Evolutionary conservation across 495 filamentous ascomycete genomes (phyloP), one percentile per base, ranked within the genome.

Genomic region (Aspergillus avenaceus): DNA sequence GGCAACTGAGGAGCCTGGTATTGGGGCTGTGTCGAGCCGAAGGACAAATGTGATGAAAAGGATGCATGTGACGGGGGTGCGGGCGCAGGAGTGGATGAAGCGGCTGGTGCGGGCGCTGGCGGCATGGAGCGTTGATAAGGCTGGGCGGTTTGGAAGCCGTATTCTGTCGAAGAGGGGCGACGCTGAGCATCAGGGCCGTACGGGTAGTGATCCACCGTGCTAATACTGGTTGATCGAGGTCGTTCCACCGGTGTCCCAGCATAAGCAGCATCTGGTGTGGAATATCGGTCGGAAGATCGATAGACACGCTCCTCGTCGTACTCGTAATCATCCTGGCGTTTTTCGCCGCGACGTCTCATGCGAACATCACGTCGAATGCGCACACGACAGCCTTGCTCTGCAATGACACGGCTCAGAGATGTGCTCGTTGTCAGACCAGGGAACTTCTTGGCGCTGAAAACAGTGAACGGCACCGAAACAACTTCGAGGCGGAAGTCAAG

Each of bases 371-470:
- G 88, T 52, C 93, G 82, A 60, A 98, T 98, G 22, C 93, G 86
- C 34, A 98, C 93, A 50, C 95, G 90, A 65, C 93, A 98, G 32
- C 93, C 93, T 67, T 98, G 93, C 65, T 98, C 93, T 8, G 93
- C 91, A 49, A 98, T 91, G 31, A 88, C 84, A 37, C 91, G 85
- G 60, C 92, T 97, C 28, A 97, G 75, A 5, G 78, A 72, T 0
- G 93, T 98, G 68, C 90, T 96, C 67, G 93, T 91, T 1, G 89
- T 84, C 56, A 98, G 72, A 9, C 93, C 93, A 29, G 93, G 93
- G 74, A 98, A 98, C 74, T 97, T 98, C 83, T 98, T 98, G 21
- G 93, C 93, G 58, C 91, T 96, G 73, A 84, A 98, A 8, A 97
- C 95, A 5, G 77, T 83, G 63, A 98, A 98, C 1, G 88, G 85